phyloP scores from a whole-genome alignment of 2,329 filamentous ascomycete genomes.

The Exophiala mesophila region DNA sequence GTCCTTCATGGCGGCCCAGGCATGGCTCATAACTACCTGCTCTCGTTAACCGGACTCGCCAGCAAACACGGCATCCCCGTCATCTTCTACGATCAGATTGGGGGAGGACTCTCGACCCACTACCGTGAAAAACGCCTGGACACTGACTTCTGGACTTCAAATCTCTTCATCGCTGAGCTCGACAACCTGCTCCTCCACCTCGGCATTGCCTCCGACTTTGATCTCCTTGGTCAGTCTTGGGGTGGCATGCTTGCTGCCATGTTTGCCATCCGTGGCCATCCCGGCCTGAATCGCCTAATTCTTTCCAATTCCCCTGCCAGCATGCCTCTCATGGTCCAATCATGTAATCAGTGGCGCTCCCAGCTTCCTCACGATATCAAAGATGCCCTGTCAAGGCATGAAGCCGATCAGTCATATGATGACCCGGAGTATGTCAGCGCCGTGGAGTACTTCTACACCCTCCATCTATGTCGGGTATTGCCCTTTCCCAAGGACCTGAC shows the following conservation, averaged over 20 bases:
- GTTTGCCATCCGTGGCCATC: slow-evolving; percentile 36
- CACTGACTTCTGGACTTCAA: slow-evolving; percentile 44
- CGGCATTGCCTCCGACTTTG: slow-evolving; percentile 35
- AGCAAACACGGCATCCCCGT: slow-evolving; percentile 39
- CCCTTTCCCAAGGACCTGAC: slow-evolving; percentile 33
- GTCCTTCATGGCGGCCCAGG: slow-evolving; percentile 46
- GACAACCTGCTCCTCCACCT: slow-evolving; percentile 45
- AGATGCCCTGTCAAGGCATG: slow-evolving; percentile 17
- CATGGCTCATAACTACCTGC: slow-evolving; percentile 42
- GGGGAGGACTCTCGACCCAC: slow-evolving; percentile 47
- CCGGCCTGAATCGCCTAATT: slow-evolving; percentile 38
- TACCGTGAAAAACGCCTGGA: slow-evolving; percentile 44
- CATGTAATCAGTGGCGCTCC: slow-evolving; percentile 25
- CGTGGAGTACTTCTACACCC: slow-evolving; percentile 28
- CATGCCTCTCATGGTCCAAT: slow-evolving; percentile 27
- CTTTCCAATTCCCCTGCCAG: slow-evolving; percentile 30
- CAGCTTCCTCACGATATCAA: slow-evolving; percentile 23
- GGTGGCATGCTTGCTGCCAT: slow-evolving; percentile 48
- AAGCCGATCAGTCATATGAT: slow-evolving; percentile 22
- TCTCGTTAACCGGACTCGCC: slow-evolving; percentile 37
- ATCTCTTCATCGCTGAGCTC: slow-evolving; percentile 48
- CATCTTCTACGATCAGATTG: slow-evolving; percentile 53
- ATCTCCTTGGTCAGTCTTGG: slow-evolving; percentile 50
- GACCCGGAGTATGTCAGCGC: slow-evolving; percentile 29
- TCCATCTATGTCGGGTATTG: slow-evolving; percentile 29